Evolutionary conservation across 345 rosid species (phyloP).

Genomic region (Aegle marmelos): DNA sequence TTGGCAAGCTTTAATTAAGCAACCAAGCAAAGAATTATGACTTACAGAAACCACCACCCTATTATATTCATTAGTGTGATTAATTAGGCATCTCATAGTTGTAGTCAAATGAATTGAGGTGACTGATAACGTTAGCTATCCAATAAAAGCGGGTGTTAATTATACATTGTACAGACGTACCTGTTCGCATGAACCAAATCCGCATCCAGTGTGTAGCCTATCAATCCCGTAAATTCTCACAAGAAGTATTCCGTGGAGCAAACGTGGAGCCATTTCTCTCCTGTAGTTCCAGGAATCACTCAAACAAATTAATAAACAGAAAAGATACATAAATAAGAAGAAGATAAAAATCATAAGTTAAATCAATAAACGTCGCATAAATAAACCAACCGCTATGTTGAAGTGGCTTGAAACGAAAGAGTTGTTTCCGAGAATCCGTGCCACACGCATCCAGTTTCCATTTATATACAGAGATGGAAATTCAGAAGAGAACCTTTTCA

Average conservation of each 20-base stretch:
- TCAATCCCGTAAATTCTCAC: conserved; percentile 50
- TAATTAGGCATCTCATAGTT: no score
- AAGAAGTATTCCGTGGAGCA: conserved; percentile 66
- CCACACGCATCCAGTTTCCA: no score
- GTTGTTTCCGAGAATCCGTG: not conserved
- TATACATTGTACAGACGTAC: conserved; percentile 18
- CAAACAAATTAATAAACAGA: not conserved
- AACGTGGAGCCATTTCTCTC: conserved; percentile 21
- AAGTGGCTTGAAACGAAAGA: not conserved
- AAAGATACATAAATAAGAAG: not conserved
- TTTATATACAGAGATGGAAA: no score
- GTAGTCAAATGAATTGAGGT: no score
- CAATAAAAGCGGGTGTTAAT: not conserved
- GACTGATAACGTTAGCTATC: not conserved
- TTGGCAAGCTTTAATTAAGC: not conserved
- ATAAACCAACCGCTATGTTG: not conserved
- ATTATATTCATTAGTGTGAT: no score
- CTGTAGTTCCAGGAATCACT: not conserved
- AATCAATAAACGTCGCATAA: no score
- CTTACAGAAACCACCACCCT: not conserved
- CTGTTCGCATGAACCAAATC: conserved; percentile 37
- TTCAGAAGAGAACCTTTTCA: not conserved
- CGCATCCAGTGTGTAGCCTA: conserved; percentile 36
- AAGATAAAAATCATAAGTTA: not conserved
- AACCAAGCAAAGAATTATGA: not conserved